Evolutionary conservation across 148 eudicot species (phyloP).

Genomic region (Fagopyrum esculentum): DNA sequence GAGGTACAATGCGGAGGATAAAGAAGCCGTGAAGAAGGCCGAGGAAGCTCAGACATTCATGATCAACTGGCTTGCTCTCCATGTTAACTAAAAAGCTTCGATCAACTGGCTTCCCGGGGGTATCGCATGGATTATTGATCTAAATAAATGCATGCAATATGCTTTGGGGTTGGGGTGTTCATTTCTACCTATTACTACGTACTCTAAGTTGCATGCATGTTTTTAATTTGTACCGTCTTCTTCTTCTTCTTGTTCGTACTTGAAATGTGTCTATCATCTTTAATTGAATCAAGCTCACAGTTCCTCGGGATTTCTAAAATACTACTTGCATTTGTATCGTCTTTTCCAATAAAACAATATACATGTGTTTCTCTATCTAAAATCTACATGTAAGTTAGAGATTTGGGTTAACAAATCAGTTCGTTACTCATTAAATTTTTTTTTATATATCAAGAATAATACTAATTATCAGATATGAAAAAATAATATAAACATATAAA

Average conservation of each 20-base stretch:
- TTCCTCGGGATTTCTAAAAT: neutral
- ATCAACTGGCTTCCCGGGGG: no score
- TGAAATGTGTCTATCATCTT: neutral
- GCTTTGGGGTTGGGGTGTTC: neutral
- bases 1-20: constrained; percentile 31
- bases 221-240: neutral
- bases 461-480: no score
- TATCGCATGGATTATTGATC: neutral
- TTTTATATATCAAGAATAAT: no score
- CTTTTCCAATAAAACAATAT: no score
- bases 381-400: no score
- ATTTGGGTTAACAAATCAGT: no score
- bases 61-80: constrained; percentile 35
- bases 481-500: no score
- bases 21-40: constrained; percentile 29
- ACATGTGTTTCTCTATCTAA: no score
- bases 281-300: neutral
- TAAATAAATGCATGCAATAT: neutral
- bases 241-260: no score
- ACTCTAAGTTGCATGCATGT: neutral
- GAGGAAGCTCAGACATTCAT: constrained; percentile 39
- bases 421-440: no score
- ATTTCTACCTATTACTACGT: neutral
- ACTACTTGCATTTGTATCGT: no score
- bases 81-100: constrained; percentile 11